Percentiles rank a stretch among this genome's conserved stretches.
Evolutionary conservation across 1,139 yeast species (phyloP).

Genomic region (Ashbya aceris): DNA sequence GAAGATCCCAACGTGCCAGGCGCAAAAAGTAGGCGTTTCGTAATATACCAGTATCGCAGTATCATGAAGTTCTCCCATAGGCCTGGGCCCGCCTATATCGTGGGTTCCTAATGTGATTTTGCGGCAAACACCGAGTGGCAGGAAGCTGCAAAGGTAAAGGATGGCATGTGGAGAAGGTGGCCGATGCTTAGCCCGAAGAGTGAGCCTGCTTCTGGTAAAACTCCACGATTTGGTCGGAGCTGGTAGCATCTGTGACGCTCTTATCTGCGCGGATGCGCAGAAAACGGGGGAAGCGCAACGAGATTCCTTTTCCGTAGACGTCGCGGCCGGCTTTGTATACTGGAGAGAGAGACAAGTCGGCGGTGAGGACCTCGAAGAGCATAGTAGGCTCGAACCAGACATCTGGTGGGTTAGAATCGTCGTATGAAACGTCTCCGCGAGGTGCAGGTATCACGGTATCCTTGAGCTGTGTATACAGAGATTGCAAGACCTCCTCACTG

Average conservation of each 20-base stretch:
- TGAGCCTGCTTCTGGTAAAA: conserved; percentile 72
- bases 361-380: conserved; percentile 87
- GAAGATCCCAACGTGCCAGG: too few relatives aligned
- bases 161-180: too few relatives aligned
- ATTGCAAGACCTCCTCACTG: conserved; percentile 69
- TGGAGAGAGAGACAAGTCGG: conserved; percentile 89
- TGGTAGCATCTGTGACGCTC: conserved; percentile 79
- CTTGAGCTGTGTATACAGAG: conserved; percentile 49
- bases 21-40: too few relatives aligned
- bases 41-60: too few relatives aligned
- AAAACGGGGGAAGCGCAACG: conserved; percentile 86
- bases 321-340: conserved; percentile 80
- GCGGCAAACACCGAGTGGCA: too few relatives aligned
- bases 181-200: too few relatives aligned
- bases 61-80: too few relatives aligned
- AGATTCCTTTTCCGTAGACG: conserved; percentile 76
- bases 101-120: too few relatives aligned
- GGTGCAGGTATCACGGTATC: conserved; percentile 64
- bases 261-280: conserved; percentile 82
- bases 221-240: conserved; percentile 82
- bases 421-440: conserved; percentile 62
- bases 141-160: too few relatives aligned
- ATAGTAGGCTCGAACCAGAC: conserved; percentile 92
- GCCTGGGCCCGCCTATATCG: too few relatives aligned
- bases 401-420: conserved; percentile 70